phyloP scores from a whole-genome alignment of 2,329 filamentous ascomycete genomes.

The Xenosphaeropsis pyriputrescens region DNA sequence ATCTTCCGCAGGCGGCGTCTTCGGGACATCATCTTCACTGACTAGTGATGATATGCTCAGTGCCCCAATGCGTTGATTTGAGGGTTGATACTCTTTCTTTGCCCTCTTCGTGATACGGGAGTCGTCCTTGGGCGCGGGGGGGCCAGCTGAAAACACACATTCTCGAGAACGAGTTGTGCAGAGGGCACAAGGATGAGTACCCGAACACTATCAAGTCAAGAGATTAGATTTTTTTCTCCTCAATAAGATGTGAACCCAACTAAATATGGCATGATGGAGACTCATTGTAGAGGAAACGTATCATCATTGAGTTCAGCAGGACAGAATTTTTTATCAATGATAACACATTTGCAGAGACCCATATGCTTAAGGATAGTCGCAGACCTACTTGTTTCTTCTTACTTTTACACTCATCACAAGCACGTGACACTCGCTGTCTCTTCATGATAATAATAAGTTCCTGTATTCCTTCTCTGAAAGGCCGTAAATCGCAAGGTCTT shows the following conservation, averaged over 20 bases:
- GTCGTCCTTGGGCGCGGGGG: neutral
- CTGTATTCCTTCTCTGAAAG: too few relatives aligned
- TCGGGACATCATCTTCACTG: neutral
- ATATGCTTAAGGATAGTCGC: neutral
- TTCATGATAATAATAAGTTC: conserved; percentile 2
- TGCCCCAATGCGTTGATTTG: too few relatives aligned
- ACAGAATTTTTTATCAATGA: too few relatives aligned
- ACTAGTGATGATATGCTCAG: neutral
- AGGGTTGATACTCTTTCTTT: too few relatives aligned
- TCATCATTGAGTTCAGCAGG: too few relatives aligned
- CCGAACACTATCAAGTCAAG: conserved; percentile 1
- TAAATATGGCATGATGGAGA: too few relatives aligned
- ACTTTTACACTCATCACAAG: conserved; percentile 13
- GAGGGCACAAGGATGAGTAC: conserved; percentile 2
- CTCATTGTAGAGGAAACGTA: too few relatives aligned
- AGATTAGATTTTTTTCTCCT: too few relatives aligned
- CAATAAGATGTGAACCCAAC: too few relatives aligned
- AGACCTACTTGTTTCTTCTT: conserved; percentile 13
- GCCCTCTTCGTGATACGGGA: too few relatives aligned
- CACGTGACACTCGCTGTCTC: conserved; percentile 10
- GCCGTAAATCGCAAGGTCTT: too few relatives aligned
- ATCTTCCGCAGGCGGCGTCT: conserved; percentile 1
- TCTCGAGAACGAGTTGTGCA: conserved; percentile 2
- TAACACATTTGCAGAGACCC: too few relatives aligned
- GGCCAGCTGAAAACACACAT: conserved; percentile 2